Base-by-base conservation (phyloP, 768 basidiomycete species). In the Hebeloma cylindrosporum region DNA sequence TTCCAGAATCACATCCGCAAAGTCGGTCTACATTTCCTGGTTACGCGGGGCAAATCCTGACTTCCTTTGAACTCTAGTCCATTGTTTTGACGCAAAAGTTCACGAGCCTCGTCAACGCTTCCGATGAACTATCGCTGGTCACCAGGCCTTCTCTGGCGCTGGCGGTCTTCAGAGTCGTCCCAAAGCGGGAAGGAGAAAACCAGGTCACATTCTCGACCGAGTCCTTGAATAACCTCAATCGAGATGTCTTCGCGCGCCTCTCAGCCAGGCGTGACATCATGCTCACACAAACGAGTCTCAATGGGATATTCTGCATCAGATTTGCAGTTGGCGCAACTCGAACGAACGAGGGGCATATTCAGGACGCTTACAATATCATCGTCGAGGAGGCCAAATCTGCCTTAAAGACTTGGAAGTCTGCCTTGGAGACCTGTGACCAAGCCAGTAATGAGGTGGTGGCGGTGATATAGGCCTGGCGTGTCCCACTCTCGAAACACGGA, bases 211-310 rank as follows among this genome's bases (percentile, higher is more conserved):
- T 68, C 23, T 50, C 65, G 1, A 50, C 61, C 3, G 69, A 68
- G 10, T 63, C 69, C 1, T 58, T 85, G 27, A 90, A 94, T 59
- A 62, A 67, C 1, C 70, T 93, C 29, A 95, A 94, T 59, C 69
- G 75, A 16, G 40, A 65, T 0, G 81, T 92, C 54, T 80, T 81
- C 60, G 64, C 65, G 1, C 73, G 75, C 1, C 60, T 95, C 6
- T 76, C 80, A 7, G 60, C 72, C 1, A 69, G 85, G 20, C 70
- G 73, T 43, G 81, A 89, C 51, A 77, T 95, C 35, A 69, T 80
- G 42, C 65, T 96, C 25, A 93, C 92, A 5, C 86, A 85, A 59
- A 93, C 93, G 0, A 74, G 75, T 27, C 63, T 96, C 18, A 83
- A 86, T 43, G 85, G 82, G 1, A 71, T 75, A 7, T 79, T 81